These are phyloP conservation scores for Chaetomium sp. DNA, from an alignment of 2,329 filamentous ascomycete genomes.

Conservation along the genomic window DNA sequence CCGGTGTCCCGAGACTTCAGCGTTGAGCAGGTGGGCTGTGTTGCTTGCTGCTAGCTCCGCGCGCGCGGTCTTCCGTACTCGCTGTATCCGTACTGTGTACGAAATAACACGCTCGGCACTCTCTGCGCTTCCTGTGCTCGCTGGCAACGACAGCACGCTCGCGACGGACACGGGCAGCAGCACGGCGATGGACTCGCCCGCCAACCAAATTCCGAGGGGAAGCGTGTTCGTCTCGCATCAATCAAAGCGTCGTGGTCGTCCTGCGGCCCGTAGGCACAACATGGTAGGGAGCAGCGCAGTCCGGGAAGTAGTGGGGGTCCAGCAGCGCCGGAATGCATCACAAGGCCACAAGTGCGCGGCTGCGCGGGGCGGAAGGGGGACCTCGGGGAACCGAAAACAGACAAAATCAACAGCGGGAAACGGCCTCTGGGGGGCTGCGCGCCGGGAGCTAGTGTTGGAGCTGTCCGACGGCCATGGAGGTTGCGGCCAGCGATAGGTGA, in stretches of 20 bases:
- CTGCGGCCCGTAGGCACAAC: constrained; percentile 19
- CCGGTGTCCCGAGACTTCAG: no score
- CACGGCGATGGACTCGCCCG: constrained; percentile 20
- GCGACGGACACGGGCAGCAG: constrained; percentile 10
- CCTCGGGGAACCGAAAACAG: background rate
- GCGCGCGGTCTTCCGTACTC: no score
- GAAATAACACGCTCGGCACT: no score
- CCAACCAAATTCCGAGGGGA: constrained; percentile 17
- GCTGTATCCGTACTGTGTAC: no score
- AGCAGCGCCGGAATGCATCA: constrained; percentile 21
- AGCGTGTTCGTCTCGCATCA: constrained; percentile 21
- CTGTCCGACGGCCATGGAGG: constrained; percentile 7
- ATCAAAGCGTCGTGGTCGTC: constrained; percentile 15
- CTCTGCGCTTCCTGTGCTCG: background rate
- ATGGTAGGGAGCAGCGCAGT: constrained; percentile 13
- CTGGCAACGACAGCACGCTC: background rate
- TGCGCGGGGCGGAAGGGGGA: constrained; percentile 10
- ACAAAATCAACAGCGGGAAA: background rate
- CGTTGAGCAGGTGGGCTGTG: no score
- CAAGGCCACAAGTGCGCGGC: constrained; percentile 21
- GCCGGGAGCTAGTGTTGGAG: constrained; percentile 8
- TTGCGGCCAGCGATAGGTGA: background rate
- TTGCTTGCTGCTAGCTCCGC: no score
- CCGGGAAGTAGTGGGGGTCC: constrained; percentile 1
- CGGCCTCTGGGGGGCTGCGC: no score